These are phyloP conservation scores for Fragilaria radians DNA, from an alignment of 108 stramenopile species.

Conservation along the genomic window DNA sequence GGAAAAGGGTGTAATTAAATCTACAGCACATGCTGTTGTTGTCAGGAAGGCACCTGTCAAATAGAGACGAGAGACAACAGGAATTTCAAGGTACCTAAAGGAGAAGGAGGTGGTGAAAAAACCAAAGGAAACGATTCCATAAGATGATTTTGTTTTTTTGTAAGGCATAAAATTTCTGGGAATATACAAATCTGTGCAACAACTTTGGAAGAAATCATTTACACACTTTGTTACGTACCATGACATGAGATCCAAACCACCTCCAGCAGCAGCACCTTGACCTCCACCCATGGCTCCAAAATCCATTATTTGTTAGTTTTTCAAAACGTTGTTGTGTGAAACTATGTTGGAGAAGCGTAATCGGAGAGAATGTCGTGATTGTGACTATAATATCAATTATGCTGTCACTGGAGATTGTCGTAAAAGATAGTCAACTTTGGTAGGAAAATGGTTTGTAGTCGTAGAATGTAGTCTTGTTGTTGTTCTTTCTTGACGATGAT, in stretches of 20 bases:
- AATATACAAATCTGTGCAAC: background rate
- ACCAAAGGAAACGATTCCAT: background rate
- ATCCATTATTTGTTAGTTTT: constrained; percentile 27
- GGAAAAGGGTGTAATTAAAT: constrained; percentile 81
- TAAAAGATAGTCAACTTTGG: too few relatives aligned
- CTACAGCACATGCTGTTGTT: constrained; percentile 90
- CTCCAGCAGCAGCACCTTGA: constrained; percentile 25
- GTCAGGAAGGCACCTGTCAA: constrained; percentile 93
- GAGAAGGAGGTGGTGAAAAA: background rate
- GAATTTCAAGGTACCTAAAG: constrained; percentile 95
- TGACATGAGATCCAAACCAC: constrained; percentile 58
- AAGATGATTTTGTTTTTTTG: background rate
- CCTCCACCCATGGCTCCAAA: constrained; percentile 36
- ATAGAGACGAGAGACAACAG: constrained; percentile 87
- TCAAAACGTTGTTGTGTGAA: background rate
- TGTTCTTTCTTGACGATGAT: too few relatives aligned
- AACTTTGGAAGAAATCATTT: constrained; percentile 1
- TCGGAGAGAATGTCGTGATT: too few relatives aligned
- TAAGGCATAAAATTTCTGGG: background rate
- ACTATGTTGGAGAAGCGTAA: too few relatives aligned
- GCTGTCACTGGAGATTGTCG: too few relatives aligned
- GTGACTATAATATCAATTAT: too few relatives aligned
- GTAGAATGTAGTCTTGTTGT: too few relatives aligned
- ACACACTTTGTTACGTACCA: constrained; percentile 28
- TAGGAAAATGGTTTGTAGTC: too few relatives aligned